phyloP scores from a whole-genome alignment of 2,329 filamentous ascomycete species.

The Aspergillus pseudoviridinutans region DNA sequence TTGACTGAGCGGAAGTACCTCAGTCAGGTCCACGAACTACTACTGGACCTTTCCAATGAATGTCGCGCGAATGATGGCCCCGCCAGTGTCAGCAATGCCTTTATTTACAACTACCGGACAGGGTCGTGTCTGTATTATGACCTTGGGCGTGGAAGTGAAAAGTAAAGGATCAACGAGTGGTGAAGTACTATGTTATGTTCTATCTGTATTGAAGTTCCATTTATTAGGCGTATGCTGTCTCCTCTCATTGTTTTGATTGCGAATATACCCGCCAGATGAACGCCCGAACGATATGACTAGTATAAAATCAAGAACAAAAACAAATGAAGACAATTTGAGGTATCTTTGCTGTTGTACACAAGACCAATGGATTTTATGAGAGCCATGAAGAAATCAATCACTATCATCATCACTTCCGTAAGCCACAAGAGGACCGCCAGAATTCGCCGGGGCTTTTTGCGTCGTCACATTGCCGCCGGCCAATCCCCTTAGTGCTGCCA shows the following conservation, averaged over 20 bases:
- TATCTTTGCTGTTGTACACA: slow-evolving; percentile 11
- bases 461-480: slow-evolving; percentile 40
- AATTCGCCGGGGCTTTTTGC: slow-evolving; percentile 39
- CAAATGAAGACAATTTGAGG: slow-evolving; percentile 1
- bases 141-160: slow-evolving; percentile 43
- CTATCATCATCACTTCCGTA: slow-evolving; percentile 90
- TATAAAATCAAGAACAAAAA: not conserved
- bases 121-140: slow-evolving; percentile 84
- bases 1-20: slow-evolving; percentile 78
- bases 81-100: slow-evolving; percentile 63
- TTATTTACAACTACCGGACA: slow-evolving; percentile 88
- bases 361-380: not conserved
- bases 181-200: slow-evolving; percentile 12
- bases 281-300: not conserved
- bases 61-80: slow-evolving; percentile 42
- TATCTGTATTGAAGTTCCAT: slow-evolving; percentile 7
- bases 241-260: slow-evolving; percentile 10
- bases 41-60: slow-evolving; percentile 59
- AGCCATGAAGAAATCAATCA: slow-evolving; percentile 38
- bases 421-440: slow-evolving; percentile 70
- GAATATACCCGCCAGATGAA: not conserved
- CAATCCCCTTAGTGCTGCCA: slow-evolving; percentile 69
- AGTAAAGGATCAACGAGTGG: slow-evolving; percentile 7
- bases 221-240: slow-evolving; percentile 7
- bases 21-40: slow-evolving; percentile 73